Percentiles rank a stretch among this genome's conserved stretches.
Evolutionary conservation across 441 rosid genomes (phyloP).

Genomic region (Brassica balearica): DNA sequence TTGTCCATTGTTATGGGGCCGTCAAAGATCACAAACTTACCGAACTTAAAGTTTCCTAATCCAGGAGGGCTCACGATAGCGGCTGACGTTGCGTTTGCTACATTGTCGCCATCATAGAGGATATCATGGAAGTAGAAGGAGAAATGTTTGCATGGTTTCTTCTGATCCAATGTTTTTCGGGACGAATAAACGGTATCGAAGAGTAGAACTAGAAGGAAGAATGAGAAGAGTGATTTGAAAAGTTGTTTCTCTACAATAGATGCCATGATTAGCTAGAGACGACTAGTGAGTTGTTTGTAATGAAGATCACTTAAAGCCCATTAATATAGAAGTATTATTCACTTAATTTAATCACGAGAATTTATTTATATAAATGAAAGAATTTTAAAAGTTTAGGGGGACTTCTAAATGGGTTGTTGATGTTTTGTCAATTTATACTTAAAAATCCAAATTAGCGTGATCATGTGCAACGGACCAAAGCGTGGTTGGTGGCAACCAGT

Average conservation of each 20-base stretch:
- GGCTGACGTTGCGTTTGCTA: conserved; percentile 73
- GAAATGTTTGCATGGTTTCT: conserved; percentile 62
- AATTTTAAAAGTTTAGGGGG: conserved; percentile 12
- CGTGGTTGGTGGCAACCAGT: conserved; percentile 37
- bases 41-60: conserved; percentile 72
- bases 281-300: conserved; percentile 29
- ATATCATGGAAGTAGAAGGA: conserved; percentile 80
- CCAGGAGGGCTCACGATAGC: conserved; percentile 81
- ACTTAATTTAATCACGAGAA: neutral
- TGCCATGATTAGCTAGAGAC: conserved; percentile 32
- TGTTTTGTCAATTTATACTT: conserved; percentile 3
- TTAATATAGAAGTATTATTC: conserved; percentile 31
- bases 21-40: conserved; percentile 73
- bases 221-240: conserved; percentile 31
- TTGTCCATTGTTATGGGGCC: conserved; percentile 84
- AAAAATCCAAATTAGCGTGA: conserved; percentile 6
- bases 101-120: conserved; percentile 75
- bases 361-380: neutral
- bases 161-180: conserved; percentile 32
- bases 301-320: conserved; percentile 13
- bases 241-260: conserved; percentile 32
- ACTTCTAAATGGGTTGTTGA: conserved; percentile 34
- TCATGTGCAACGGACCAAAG: conserved; percentile 1
- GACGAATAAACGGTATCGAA: conserved; percentile 28
- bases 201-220: conserved; percentile 31